Evolutionary conservation across 495 filamentous ascomycete species (phyloP).

Genomic region (Neurospora terricola): DNA sequence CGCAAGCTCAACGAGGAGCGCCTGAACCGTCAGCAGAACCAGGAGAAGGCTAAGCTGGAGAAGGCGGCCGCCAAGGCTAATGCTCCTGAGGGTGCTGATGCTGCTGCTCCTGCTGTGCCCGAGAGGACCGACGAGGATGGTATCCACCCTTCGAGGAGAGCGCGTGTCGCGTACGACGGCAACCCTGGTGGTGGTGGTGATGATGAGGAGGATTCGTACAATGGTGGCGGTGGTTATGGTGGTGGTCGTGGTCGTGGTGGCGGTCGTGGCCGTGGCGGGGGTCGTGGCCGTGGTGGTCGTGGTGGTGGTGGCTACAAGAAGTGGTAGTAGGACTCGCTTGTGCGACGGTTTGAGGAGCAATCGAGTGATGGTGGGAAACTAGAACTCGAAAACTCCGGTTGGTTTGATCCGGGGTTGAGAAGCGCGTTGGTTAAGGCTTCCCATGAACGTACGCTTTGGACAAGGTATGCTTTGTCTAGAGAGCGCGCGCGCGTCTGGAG

Average conservation of each 20-base stretch:
- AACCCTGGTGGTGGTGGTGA: neutral
- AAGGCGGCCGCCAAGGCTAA: constrained; percentile 32
- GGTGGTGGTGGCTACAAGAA: neutral
- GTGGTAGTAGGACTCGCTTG: neutral
- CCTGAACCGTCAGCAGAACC: constrained; percentile 36
- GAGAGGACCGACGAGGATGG: constrained; percentile 10
- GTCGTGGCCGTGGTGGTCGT: neutral
- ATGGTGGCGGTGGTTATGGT: neutral
- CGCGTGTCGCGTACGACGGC: constrained; percentile 10
- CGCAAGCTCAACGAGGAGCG: constrained; percentile 77
- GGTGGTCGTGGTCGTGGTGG: constrained; percentile 7
- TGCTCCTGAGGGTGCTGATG: neutral
- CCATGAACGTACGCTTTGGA: neutral
- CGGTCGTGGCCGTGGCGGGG: neutral
- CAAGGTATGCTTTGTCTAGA: neutral
- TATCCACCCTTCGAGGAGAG: constrained; percentile 23
- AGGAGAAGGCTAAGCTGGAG: constrained; percentile 42
- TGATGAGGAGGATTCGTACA: neutral
- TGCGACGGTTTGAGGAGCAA: neutral
- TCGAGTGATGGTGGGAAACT: neutral
- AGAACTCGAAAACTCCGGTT: neutral
- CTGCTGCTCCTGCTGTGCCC: constrained; percentile 9
- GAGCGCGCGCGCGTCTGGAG: neutral
- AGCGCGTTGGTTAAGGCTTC: neutral
- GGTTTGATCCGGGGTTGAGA: neutral